A percentile compares a stretch with the other conserved stretches of the same genome.
Evolutionary conservation across 495 filamentous ascomycete genomes (phyloP).

Genomic region (Endocarpon pusillum): DNA sequence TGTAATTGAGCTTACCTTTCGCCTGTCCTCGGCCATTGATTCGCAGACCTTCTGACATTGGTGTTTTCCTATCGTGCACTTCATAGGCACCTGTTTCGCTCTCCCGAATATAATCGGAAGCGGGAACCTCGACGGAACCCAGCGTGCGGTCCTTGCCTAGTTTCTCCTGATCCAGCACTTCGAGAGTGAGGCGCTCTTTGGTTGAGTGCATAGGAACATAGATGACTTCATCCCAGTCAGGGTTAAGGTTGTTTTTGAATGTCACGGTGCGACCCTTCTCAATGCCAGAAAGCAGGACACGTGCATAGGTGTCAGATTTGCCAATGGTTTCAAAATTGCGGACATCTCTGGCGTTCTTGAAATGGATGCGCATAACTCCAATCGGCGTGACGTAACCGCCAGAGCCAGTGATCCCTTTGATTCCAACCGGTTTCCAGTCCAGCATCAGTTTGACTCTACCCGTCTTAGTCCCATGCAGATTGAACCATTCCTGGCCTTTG

Average conservation of each 20-base stretch:
- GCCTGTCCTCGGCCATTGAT: slow-evolving; percentile 44
- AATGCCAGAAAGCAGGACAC: slow-evolving; percentile 75
- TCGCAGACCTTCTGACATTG: slow-evolving; percentile 39
- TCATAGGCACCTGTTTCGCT: slow-evolving; percentile 67
- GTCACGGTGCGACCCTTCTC: slow-evolving; percentile 86
- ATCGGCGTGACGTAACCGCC: slow-evolving; percentile 87
- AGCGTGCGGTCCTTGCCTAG: slow-evolving; percentile 75
- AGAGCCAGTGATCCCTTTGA: slow-evolving; percentile 58
- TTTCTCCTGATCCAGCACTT: slow-evolving; percentile 94
- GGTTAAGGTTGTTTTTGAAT: slow-evolving; percentile 88
- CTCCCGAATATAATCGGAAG: slow-evolving; percentile 61
- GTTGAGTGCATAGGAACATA: slow-evolving; percentile 81
- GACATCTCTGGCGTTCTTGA: slow-evolving; percentile 62
- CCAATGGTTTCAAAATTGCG: slow-evolving; percentile 90
- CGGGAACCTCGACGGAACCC: slow-evolving; percentile 56
- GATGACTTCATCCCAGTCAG: slow-evolving; percentile 87
- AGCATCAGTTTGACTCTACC: slow-evolving; percentile 77
- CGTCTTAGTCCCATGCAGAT: slow-evolving; percentile 60
- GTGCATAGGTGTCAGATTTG: slow-evolving; percentile 89
- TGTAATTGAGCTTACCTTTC: slow-evolving; percentile 75
- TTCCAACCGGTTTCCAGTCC: slow-evolving; percentile 85
- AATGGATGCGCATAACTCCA: slow-evolving; percentile 87
- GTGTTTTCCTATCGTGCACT: slow-evolving; percentile 60
- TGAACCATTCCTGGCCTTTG: slow-evolving; percentile 93
- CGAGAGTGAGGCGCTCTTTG: slow-evolving; percentile 70